Evolutionary conservation across 164 flowering plant species (phyloP), one percentile per base, ranked within the genome.

Genomic region (Dillenia suffruticosa): DNA sequence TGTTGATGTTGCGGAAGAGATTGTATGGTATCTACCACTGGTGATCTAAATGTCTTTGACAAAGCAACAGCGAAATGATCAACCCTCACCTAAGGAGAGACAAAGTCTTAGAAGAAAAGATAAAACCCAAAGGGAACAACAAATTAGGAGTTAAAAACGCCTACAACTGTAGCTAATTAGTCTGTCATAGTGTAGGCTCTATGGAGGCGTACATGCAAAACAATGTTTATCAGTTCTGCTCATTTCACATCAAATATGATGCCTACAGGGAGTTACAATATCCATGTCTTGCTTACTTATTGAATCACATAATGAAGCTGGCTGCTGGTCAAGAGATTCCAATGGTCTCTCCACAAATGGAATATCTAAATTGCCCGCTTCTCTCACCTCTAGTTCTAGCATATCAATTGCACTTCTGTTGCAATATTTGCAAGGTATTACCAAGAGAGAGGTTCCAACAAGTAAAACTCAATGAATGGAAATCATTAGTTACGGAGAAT

Each of bases 1-100:
- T 24, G 99, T 68, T 92, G 99, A 78, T 95, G 97, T 54, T 88
- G 97, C 13, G 99, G 99, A 59, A 94, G 97, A 66, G 87, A 82
- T 56, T 86, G 94, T 62, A 95, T 84, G 9, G 84, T 95, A 68
- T 86, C 97, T 46, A 95, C 94, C 12, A 77, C 61, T 44, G 92
- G 82, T 14, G 97, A 86, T 72, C 62, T 82, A 63, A 74, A 89
- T 58, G 89, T 76, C 11, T 15, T 24, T 56, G 59, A 50, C 2
- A 45, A 24, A 24, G 26, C 26, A 24, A 24, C 26, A 24, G 26
- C 26, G 2, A 24, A 1, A 8, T 51, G 8, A 24, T n/a, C 17
- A 7, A 51, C 10, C 54, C 16, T 51, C 22, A 51, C 16, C 53
- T 51, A 15, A 61, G 46, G 8, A 3, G 46, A 16, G 47, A 12